Conservation (phyloP, 2,329 filamentous ascomycete species). For the Elsinoe ampelina region DNA sequence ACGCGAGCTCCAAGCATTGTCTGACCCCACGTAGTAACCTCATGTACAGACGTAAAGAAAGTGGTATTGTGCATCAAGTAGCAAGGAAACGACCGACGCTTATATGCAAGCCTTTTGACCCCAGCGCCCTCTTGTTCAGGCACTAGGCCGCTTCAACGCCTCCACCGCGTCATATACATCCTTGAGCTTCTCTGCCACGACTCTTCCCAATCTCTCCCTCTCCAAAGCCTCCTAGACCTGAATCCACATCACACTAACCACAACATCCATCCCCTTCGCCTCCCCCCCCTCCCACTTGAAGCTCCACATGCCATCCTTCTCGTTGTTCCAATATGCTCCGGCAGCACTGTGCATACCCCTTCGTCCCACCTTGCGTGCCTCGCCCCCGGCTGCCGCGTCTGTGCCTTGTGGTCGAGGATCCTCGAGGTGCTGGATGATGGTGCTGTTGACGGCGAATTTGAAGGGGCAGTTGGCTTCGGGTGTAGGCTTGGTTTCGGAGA, state of each 20-base stretch:
- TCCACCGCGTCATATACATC: background rate
- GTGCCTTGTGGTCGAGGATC: conserved; percentile 57
- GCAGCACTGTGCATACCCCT: conserved; percentile 85
- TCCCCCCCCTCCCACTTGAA: conserved; percentile 65
- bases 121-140: background rate
- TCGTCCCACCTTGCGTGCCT: conserved; percentile 51
- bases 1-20: no score
- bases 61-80: conserved; percentile 10
- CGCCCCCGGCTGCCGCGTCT: conserved; percentile 16
- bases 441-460: conserved; percentile 97
- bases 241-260: conserved; percentile 60
- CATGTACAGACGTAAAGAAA: background rate
- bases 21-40: no score
- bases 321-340: conserved; percentile 83
- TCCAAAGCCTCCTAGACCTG: conserved; percentile 42
- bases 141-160: background rate
- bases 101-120: background rate
- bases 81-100: conserved; percentile 8
- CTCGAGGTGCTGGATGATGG: conserved; percentile 88
- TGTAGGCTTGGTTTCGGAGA: conserved; percentile 59
- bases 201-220: background rate
- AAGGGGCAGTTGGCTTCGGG: conserved; percentile 53
- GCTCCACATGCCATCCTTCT: conserved; percentile 82
- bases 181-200: background rate
- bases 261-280: conserved; percentile 44